Base-by-base conservation (phyloP, 108 stramenopile genomes). In the Cyclotella baltica region DNA sequence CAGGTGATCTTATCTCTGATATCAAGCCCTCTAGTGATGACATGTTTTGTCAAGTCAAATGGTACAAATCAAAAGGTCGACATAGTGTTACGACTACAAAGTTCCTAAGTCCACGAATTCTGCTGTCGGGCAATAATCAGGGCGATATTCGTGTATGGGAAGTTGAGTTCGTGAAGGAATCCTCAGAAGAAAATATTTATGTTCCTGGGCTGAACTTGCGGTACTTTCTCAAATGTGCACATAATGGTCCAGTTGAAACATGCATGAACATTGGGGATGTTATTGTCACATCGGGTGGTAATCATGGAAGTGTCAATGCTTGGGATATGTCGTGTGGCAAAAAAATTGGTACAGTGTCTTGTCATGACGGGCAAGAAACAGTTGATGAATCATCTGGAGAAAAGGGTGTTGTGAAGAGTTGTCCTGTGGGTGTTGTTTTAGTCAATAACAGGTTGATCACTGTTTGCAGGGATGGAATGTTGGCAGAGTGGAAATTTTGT, bases 81-180 rank as follows among this genome's bases (percentile, higher is more conserved):
- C 5, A 62, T 35, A 2, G 5, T 35, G 61, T 62, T 33, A 34
- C 61, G 0, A 34, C 1, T 0, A 62, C 61, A 1, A 37, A 36
- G 35, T 62, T 62, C 4, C 31, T 62, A 16, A n/a, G 35, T 18
- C 2, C 31, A 18, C 15, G 19, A 35, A 11, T 62, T 33, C 34
- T 62, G 6, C 2, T 62, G 19, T 36, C 61, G 19, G 4, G 61
- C 34, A 36, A 34, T 33, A 34, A 5, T 19, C 10, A 33, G 19
- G 61, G 61, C 18, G 61, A 62, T 37, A 62, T 62, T 62, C 33
- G 61, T n/a, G 9, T 62, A 33, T 62, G 61, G 61, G 35, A 62
- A 19, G 1, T 34, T 62, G 28, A 30, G 18, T 4, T 5, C 10
- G 3, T 59, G n/a, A n/a, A n/a, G n/a, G n/a, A n/a, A n/a, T n/a